A percentile compares a stretch with the other conserved stretches of the same genome.
phyloP scores from a whole-genome alignment of 2,329 filamentous ascomycete genomes.

The Fusarium gaditjirri region DNA sequence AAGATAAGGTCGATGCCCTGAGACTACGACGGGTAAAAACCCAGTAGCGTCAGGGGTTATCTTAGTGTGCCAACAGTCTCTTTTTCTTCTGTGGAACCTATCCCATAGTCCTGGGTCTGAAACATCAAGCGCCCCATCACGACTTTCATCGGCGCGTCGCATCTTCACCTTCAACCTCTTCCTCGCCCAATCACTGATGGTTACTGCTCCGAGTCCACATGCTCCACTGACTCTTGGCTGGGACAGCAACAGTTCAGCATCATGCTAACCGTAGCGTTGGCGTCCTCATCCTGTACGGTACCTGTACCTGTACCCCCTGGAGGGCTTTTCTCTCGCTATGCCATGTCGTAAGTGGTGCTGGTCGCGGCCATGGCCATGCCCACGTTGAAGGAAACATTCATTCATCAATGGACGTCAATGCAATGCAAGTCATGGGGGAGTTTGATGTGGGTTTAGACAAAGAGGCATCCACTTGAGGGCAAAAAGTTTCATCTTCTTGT shows the following conservation, averaged over 20 bases:
- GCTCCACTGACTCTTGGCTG: conserved; percentile 33
- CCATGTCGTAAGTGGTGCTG: conserved; percentile 26
- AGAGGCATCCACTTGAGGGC: conserved; percentile 26
- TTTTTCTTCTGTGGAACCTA: conserved; percentile 16
- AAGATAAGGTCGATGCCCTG: conserved; percentile 22
- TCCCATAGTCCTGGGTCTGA: conserved; percentile 33
- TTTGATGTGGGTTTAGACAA: conserved; percentile 36
- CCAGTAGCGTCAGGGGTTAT: conserved; percentile 32
- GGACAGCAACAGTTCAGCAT: conserved; percentile 6
- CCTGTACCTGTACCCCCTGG: conserved; percentile 22
- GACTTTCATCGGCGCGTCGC: conserved; percentile 42
- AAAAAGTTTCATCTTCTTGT: conserved; percentile 20
- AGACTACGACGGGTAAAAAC: conserved; percentile 5
- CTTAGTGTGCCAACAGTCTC: conserved; percentile 12
- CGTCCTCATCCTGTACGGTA: not conserved
- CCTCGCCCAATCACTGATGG: conserved; percentile 40
- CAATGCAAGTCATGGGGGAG: conserved; percentile 28
- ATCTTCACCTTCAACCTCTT: conserved; percentile 28
- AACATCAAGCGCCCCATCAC: conserved; percentile 44
- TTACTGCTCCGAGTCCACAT: conserved; percentile 15
- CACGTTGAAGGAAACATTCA: conserved; percentile 24
- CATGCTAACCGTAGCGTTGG: conserved; percentile 24
- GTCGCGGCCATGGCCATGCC: conserved; percentile 26
- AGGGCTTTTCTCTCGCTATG: conserved; percentile 11
- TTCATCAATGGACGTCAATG: conserved; percentile 25